Evolutionary conservation across 2,329 filamentous ascomycete genomes (phyloP).

Genomic region (Immersiporthe knoxdaviesiana): DNA sequence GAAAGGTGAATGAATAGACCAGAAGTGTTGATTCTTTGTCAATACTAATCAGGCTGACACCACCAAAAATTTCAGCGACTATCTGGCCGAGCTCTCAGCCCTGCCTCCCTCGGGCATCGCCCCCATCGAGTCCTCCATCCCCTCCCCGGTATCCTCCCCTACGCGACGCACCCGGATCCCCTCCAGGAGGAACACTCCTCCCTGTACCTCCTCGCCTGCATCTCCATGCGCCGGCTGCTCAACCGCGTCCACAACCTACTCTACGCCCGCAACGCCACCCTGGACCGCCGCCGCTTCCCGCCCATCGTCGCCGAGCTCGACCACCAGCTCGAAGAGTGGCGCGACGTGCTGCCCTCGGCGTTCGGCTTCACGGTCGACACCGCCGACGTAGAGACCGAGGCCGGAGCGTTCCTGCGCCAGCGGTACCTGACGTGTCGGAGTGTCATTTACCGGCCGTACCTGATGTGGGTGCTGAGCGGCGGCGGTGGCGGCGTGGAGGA

Average conservation of each 20-base stretch:
- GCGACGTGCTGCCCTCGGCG: slow-evolving; percentile 48
- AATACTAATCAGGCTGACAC: background rate
- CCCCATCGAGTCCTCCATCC: slow-evolving; percentile 55
- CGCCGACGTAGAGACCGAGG: slow-evolving; percentile 41
- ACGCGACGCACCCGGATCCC: slow-evolving; percentile 47
- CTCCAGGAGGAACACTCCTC: slow-evolving; percentile 51
- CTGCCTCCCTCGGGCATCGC: slow-evolving; percentile 55
- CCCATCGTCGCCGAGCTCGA: slow-evolving; percentile 52
- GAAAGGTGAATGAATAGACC: slow-evolving; percentile 39
- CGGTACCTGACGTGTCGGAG: slow-evolving; percentile 55
- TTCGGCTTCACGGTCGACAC: slow-evolving; percentile 46
- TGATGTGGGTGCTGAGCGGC: slow-evolving; percentile 53
- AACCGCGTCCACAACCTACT: slow-evolving; percentile 54
- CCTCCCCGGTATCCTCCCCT: slow-evolving; percentile 45
- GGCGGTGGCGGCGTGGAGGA: slow-evolving; percentile 34
- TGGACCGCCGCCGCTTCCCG: slow-evolving; percentile 50
- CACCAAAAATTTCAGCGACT: slow-evolving; percentile 43
- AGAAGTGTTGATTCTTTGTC: no score
- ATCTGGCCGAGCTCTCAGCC: slow-evolving; percentile 55
- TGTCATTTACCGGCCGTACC: slow-evolving; percentile 56
- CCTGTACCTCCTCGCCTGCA: slow-evolving; percentile 57
- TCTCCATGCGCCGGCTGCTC: slow-evolving; percentile 53
- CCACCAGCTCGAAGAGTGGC: slow-evolving; percentile 54
- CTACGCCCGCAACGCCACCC: slow-evolving; percentile 50
- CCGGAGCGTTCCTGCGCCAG: slow-evolving; percentile 53